Base-by-base conservation (phyloP, 805 yeast species). In the Lachancea cidri region DNA sequence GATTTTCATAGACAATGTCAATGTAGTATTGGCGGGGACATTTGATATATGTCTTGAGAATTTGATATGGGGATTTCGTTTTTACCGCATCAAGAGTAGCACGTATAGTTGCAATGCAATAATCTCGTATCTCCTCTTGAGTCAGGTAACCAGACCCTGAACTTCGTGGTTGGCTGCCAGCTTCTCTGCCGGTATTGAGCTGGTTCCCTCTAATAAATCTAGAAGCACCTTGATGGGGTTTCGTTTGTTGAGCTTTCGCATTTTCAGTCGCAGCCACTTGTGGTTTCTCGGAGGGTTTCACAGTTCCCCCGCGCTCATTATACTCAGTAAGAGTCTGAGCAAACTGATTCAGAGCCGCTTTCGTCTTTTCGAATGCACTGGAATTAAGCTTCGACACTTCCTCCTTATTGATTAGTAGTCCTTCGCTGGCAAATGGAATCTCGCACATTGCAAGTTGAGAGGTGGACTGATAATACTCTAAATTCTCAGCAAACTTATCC, bases 11-110 rank as follows among this genome's bases (percentile, higher is more conserved):
- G 15, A 53, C 38, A 30, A 53, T 39, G 33, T 58, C 63, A 8
- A 51, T 42, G 34, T 58, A 62, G 15, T 50, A 40, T 33, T 52
- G 57, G n/a, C 55, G 53, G 4, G 66, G 67, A 20, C 58, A 55
- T 39, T 51, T 58, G 8, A 63, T 48, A 38, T 60, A 63, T 4
- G 54, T 48, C 20, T 59, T 63, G 27, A 62, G 46, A 15, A 63
- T 62, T 38, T 62, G 60, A 25, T 59, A 55, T 2, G 64, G 52
- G 9, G 62, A 53, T 33, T 52, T 58, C 2, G 42, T 42, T 39
- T 52, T 54, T 17, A 57, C 50, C 9, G 44, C 36, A 20, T 54
- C 60, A n/a, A 43, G 48, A 2, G 62, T 48, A 2, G 64, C 60
- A 22, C 44, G 47, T 3, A 61, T 39, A 1, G 58, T 57, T 2